Percentiles rank a stretch among this genome's conserved stretches.
Evolutionary conservation across 1,284 basidiomycete genomes (phyloP).

Genomic region (Anthracocystis panici-leucophaei): DNA sequence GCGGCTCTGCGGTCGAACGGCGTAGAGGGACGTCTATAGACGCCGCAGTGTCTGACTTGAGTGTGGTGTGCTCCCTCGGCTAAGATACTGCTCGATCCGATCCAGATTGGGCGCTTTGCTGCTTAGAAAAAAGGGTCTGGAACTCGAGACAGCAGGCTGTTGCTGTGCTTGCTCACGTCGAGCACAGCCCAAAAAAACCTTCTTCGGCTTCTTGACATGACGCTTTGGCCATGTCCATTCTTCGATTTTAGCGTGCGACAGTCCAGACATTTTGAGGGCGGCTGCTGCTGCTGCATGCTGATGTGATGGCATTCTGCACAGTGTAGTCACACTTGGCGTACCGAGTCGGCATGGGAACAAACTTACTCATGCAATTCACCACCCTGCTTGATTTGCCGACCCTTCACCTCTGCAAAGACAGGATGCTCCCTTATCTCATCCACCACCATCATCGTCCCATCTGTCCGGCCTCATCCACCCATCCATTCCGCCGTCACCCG

Average conservation of each 20-base stretch:
- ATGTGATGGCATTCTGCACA: background rate
- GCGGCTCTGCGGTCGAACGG: background rate
- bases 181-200: background rate
- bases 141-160: too few relatives aligned
- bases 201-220: conserved; percentile 1
- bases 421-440: too few relatives aligned
- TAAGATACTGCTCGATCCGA: too few relatives aligned
- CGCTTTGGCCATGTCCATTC: conserved; percentile 5
- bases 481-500: background rate
- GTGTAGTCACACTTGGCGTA: background rate
- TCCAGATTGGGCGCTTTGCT: too few relatives aligned
- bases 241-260: background rate
- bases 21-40: too few relatives aligned
- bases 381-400: too few relatives aligned
- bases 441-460: background rate
- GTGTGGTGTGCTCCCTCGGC: too few relatives aligned
- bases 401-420: too few relatives aligned
- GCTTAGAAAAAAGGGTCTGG: too few relatives aligned
- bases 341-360: conserved; percentile 2
- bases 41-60: too few relatives aligned
- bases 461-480: background rate
- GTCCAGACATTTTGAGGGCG: too few relatives aligned
- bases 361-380: too few relatives aligned
- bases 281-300: background rate
- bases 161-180: background rate